Percentiles rank a stretch among this genome's conserved stretches.
These are phyloP conservation scores for Polyplosphaeria fusca DNA, from an alignment of 495 filamentous ascomycete species.

Conservation along the genomic window DNA sequence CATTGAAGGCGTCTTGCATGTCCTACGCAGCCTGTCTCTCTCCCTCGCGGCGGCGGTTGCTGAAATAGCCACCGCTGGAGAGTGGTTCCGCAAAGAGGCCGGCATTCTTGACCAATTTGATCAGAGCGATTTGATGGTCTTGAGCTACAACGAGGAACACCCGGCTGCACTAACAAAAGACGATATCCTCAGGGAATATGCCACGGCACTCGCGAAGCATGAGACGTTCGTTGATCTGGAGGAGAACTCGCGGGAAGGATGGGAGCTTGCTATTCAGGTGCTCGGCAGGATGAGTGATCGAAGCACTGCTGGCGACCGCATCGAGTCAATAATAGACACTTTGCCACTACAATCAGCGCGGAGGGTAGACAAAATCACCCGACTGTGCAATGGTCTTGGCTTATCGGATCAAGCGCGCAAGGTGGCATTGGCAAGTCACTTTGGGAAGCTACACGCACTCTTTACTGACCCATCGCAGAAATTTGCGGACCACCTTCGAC, in stretches of 20 bases:
- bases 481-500: constrained; percentile 68
- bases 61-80: constrained; percentile 69
- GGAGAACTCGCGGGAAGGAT: constrained; percentile 59
- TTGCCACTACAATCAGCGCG: constrained; percentile 61
- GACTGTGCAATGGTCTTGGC: constrained; percentile 64
- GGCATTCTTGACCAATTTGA: constrained; percentile 47
- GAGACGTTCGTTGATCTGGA: constrained; percentile 39
- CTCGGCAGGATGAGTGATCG: constrained; percentile 69
- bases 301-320: constrained; percentile 60
- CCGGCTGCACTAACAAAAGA: constrained; percentile 50
- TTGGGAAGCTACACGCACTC: not conserved
- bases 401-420: constrained; percentile 67
- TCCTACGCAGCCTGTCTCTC: constrained; percentile 74
- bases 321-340: constrained; percentile 60
- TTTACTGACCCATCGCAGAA: constrained; percentile 49
- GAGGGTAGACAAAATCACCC: constrained; percentile 72
- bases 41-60: constrained; percentile 70
- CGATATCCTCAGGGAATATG: constrained; percentile 70
- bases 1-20: constrained; percentile 65
- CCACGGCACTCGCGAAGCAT: constrained; percentile 51
- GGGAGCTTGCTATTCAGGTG: constrained; percentile 79
- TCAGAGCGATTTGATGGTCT: constrained; percentile 60
- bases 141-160: constrained; percentile 48
- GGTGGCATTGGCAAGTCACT: constrained; percentile 67
- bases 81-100: constrained; percentile 62